Percentiles rank a stretch among this genome's conserved stretches.
Evolutionary conservation across 208 protist genomes (phyloP).

Genomic region (Leishmania major): DNA sequence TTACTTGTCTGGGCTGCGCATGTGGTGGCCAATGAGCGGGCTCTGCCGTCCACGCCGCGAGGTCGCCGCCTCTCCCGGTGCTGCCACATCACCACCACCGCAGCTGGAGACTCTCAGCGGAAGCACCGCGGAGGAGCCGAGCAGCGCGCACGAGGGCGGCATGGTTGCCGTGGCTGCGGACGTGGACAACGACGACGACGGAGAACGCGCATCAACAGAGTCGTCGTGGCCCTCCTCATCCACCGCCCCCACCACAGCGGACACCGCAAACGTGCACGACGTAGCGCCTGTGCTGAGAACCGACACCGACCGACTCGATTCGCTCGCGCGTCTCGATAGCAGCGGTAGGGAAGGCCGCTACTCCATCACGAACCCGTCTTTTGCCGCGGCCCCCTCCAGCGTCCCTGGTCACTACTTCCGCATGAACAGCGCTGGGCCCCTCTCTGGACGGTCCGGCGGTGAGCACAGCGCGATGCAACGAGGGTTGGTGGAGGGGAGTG

Average conservation of each 20-base stretch:
- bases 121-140: background rate
- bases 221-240: background rate
- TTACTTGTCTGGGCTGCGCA: slow-evolving; percentile 54
- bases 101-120: background rate
- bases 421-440: background rate
- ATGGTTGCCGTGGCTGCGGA: background rate
- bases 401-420: slow-evolving; percentile 2
- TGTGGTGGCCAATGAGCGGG: slow-evolving; percentile 41
- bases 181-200: background rate
- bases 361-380: slow-evolving; percentile 28
- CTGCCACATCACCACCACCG: background rate
- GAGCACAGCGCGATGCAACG: background rate
- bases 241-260: background rate
- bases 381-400: slow-evolving; percentile 1
- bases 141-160: background rate
- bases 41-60: slow-evolving; percentile 28
- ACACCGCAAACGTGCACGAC: background rate
- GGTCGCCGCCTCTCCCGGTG: background rate
- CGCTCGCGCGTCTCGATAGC: background rate
- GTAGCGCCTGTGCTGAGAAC: background rate
- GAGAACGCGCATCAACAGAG: background rate
- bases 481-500: background rate
- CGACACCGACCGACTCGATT: background rate
- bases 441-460: background rate
- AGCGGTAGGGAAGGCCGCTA: slow-evolving; percentile 10